Percentiles rank a stretch among this genome's conserved stretches.
phyloP scores from a whole-genome alignment of 176 grass and related monocot species.

The Oryza nivara region DNA sequence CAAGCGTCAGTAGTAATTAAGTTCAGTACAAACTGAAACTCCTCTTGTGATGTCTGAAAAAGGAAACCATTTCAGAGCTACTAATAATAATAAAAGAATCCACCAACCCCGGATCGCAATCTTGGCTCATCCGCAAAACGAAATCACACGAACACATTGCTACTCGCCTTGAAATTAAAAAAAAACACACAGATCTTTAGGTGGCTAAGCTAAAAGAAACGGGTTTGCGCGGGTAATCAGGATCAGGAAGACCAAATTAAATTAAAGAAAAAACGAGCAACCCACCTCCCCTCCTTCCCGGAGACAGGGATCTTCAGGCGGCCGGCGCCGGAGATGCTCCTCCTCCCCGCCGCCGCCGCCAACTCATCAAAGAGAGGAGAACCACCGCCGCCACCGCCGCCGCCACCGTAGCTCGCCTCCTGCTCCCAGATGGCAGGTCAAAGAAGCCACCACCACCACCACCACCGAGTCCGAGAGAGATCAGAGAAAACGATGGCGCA shows the following conservation, averaged over 20 bases:
- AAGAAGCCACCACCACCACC: not conserved
- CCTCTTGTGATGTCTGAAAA: slow-evolving; percentile 16
- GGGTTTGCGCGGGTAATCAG: slow-evolving; percentile 20
- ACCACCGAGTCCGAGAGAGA: not conserved
- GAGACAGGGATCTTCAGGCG: slow-evolving; percentile 42
- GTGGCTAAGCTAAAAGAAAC: not conserved
- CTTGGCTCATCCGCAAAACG: not conserved
- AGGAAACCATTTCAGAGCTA: slow-evolving; percentile 5
- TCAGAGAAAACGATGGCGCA: slow-evolving; percentile 3
- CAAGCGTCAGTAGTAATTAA: not conserved
- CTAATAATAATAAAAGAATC: not conserved
- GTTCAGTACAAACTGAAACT: slow-evolving; percentile 15
- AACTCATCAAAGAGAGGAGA: slow-evolving; percentile 45
- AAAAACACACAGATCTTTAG: slow-evolving; percentile 40
- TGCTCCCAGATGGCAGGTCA: not conserved
- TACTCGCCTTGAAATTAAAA: not conserved
- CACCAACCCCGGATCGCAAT: slow-evolving; percentile 18
- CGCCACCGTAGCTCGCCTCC: not conserved
- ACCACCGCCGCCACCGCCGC: not conserved
- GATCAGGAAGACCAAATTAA: slow-evolving; percentile 19
- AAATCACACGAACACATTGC: not conserved
- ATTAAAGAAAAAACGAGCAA: slow-evolving; percentile 25
- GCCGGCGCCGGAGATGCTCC: slow-evolving; percentile 20
- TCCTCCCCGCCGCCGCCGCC: not conserved
- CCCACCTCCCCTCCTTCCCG: not conserved